Conservation (phyloP, 225 moss, liverwort and hornwort species). For the Physcomitrium patens region DNA sequence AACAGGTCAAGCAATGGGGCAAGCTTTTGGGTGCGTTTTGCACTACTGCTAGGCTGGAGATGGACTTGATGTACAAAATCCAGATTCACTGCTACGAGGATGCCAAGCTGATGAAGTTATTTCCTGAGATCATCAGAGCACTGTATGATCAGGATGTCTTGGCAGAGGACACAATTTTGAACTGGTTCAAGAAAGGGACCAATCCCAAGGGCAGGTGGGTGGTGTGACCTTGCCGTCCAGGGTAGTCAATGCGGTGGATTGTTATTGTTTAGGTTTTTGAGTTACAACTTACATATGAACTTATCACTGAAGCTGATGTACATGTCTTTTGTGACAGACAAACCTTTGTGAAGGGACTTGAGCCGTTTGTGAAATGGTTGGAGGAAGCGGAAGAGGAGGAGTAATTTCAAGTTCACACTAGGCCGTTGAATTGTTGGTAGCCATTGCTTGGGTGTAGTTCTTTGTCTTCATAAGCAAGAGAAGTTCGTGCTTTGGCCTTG, state of each 20-base stretch:
- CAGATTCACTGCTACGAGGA: conserved; percentile 91
- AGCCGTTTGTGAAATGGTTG: conserved; percentile 95
- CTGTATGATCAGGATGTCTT: conserved; percentile 86
- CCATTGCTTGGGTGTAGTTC: conserved; percentile 21
- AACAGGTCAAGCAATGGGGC: conserved; percentile 85
- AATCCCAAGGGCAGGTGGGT: conserved; percentile 94
- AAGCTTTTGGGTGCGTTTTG: conserved; percentile 86
- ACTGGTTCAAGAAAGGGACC: conserved; percentile 85
- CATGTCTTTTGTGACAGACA: conserved; percentile 48
- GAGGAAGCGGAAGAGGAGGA: conserved; percentile 98
- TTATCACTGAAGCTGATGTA: background rate
- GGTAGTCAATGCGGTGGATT: background rate
- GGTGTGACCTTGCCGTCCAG: background rate
- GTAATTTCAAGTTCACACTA: conserved; percentile 18
- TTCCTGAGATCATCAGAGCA: conserved; percentile 78
- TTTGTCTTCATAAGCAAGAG: conserved; percentile 21
- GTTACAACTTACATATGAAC: background rate
- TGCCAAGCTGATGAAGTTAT: conserved; percentile 89
- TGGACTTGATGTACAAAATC: conserved; percentile 86
- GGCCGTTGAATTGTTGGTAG: conserved; percentile 7
- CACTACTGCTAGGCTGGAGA: conserved; percentile 75
- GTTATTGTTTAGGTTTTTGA: background rate
- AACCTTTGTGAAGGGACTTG: conserved; percentile 94
- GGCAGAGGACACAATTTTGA: conserved; percentile 80
- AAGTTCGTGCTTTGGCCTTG: conserved; percentile 19